Conservation (phyloP, 805 yeast species). For the Kurtzmaniella fragi region DNA sequence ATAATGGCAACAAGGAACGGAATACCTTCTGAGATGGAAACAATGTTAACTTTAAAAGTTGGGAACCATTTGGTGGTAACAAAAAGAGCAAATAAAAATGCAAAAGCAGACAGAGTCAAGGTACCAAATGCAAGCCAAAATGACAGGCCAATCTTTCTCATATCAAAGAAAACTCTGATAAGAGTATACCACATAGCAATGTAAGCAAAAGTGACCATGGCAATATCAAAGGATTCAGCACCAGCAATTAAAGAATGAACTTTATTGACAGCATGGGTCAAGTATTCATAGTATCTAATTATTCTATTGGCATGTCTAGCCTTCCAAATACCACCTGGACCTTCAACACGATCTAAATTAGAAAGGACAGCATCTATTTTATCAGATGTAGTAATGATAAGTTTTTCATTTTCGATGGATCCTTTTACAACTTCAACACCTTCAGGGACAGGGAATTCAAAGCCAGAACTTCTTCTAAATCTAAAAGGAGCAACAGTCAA, state of each 20-base stretch:
- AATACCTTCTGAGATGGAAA: conserved; percentile 80
- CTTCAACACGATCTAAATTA: conserved; percentile 18
- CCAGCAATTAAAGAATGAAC: conserved; percentile 48
- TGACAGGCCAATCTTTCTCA: conserved; percentile 75
- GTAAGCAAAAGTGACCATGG: conserved; percentile 75
- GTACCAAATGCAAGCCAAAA: conserved; percentile 85
- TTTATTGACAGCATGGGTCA: conserved; percentile 34
- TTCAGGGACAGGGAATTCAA: conserved; percentile 37
- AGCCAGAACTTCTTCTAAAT: conserved; percentile 44
- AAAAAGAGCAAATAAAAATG: conserved; percentile 71
- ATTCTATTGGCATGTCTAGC: conserved; percentile 53
- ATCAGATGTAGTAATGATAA: conserved; percentile 32
- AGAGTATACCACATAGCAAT: conserved; percentile 84
- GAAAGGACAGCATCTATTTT: conserved; percentile 18
- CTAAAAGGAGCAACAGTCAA: conserved; percentile 51
- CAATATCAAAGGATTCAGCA: conserved; percentile 84
- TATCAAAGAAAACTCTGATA: conserved; percentile 65
- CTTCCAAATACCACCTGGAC: conserved; percentile 51
- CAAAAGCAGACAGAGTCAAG: conserved; percentile 71
- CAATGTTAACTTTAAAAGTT: conserved; percentile 54
- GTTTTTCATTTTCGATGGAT: conserved; percentile 37
- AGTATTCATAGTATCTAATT: conserved; percentile 51
- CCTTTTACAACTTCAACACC: conserved; percentile 28
- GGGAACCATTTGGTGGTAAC: conserved; percentile 53
- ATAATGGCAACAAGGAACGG: conserved; percentile 90